Base-by-base conservation (phyloP, 2,329 filamentous ascomycete genomes). In the Epicoccum nigrum region DNA sequence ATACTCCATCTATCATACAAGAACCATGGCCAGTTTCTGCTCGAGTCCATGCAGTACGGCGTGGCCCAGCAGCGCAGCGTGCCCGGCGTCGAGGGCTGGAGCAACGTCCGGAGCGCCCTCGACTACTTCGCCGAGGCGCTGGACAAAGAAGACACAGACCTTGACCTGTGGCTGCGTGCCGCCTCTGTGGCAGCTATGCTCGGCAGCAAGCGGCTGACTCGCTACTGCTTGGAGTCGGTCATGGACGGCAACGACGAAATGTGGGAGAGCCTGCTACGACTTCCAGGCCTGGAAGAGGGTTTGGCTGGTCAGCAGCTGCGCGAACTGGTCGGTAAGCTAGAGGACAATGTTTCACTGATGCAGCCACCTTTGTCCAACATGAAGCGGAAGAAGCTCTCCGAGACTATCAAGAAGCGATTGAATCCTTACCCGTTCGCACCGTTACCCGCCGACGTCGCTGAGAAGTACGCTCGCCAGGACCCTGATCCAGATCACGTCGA, bases 1-100 rank as follows among this genome's bases (percentile, higher is more conserved):
- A 92, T 95, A 9, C 81, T 97, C 16, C 97, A 96, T 66, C 82
- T 99, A 7, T 89, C 93, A 1, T 91, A 95, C 79, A 99, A 97
- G 74, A 99, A 97, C 64, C 87, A 93, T 74, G 94, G 92, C 33
- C 90, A 97, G 67, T 97, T 96, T 68, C 79, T 88, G 51, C 79
- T 99, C n/a, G 93, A 99, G 69, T 78, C 76, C 51, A 83, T 88
- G 60, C 86, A 80, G 62, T 76, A 83, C 71, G 80, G 75, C 34
- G 58, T 71, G 21, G 59, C 58, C n/a, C 59, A 71, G 37, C 63
- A 69, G 44, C 62, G 68, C 31, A 43, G 53, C 1, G 61, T 75
- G 38, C 71, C 77, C 9, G 76, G 75, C 23, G 46, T 57, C 25
- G 56, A 67, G 15, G 57, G 50, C 25, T 57, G 63, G 52, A 55